These are phyloP conservation scores for Tetradesmus lagerheimii DNA, from an alignment of 139 green algal genomes.

Conservation along the genomic window DNA sequence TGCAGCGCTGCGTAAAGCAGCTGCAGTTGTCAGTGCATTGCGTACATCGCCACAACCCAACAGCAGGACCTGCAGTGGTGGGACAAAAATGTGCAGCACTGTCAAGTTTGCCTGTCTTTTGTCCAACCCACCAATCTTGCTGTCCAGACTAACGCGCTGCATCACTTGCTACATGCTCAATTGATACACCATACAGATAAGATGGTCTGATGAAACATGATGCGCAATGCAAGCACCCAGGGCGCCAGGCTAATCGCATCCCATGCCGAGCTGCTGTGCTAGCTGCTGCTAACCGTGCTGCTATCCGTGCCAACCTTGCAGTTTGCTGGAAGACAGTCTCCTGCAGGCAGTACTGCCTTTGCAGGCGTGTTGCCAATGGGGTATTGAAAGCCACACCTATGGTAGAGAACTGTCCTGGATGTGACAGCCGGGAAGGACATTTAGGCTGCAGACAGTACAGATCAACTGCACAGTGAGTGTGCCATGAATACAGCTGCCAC, in stretches of 20 bases:
- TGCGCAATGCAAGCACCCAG: too few relatives aligned
- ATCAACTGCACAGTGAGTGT: neutral
- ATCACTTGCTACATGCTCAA: too few relatives aligned
- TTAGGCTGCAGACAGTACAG: neutral
- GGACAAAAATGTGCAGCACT: neutral
- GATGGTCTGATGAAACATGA: too few relatives aligned
- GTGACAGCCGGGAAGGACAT: neutral
- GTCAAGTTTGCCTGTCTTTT: neutral
- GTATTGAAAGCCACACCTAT: neutral
- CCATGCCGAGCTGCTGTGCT: neutral
- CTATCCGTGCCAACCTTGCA: neutral
- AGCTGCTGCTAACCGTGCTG: neutral
- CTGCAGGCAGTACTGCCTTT: conserved; percentile 5
- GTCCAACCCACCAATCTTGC: too few relatives aligned
- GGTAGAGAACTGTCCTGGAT: neutral
- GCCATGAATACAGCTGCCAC: neutral
- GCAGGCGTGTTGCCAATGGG: conserved; percentile 27
- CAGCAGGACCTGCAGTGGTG: neutral
- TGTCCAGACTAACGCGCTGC: too few relatives aligned
- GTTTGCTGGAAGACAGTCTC: neutral
- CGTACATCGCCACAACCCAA: conserved; percentile 10
- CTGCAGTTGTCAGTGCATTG: conserved; percentile 1
- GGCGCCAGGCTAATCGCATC: too few relatives aligned
- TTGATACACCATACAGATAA: too few relatives aligned
- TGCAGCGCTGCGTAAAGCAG: neutral